Evolutionary conservation across 768 basidiomycete genomes (phyloP), one percentile per base, ranked within the genome.

Genomic region (Calocera viscosa): DNA sequence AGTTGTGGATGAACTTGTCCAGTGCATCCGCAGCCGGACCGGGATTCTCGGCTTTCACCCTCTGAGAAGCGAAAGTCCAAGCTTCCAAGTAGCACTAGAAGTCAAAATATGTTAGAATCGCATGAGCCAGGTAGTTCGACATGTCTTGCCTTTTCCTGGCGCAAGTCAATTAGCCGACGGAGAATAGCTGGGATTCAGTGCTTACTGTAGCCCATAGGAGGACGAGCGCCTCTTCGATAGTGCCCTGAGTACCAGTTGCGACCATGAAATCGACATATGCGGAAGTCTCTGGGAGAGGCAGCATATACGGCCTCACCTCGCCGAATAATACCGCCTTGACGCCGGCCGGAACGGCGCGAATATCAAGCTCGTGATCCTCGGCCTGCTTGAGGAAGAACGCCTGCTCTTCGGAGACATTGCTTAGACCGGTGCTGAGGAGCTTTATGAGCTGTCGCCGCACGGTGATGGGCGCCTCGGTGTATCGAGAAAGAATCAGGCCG

Each of bases 181-280:
- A 12, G 14, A 32, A 28, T 32, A 11, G 19, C 3, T 10, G 30
- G 16, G 53, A 7, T 28, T 11, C 7, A 28, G 5, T 7, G 30
- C 53, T 10, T 32, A 60, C 53, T 5, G 90, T 90, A 0, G 86
- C 86, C 88, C 88, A 90, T 16, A 91, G 75, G 68, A 90, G 85
- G 0, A 90, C 77, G 24, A 91, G 75, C 0, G 85, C 86, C 43
- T 90, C 88, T 63, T 82, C 81, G 22, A 88, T 69, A 0, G 76
- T 77, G 2, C 79, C 81, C 17, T 75, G 71, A 3, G 77, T 75
- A 1, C 80, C 79, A 1, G 85, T 76, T 5, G 84, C 79, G 1
- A 80, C 79, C 84, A 90, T 86, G 74, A 88, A 86, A 11, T 88
- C 87, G 1, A 86, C 84, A 70, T 89, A 90, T 67, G 86, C 83